Percentiles rank a stretch among this genome's conserved stretches.
Evolutionary conservation across 2,329 filamentous ascomycete species (phyloP).

Genomic region (Ceratocystis destructans): DNA sequence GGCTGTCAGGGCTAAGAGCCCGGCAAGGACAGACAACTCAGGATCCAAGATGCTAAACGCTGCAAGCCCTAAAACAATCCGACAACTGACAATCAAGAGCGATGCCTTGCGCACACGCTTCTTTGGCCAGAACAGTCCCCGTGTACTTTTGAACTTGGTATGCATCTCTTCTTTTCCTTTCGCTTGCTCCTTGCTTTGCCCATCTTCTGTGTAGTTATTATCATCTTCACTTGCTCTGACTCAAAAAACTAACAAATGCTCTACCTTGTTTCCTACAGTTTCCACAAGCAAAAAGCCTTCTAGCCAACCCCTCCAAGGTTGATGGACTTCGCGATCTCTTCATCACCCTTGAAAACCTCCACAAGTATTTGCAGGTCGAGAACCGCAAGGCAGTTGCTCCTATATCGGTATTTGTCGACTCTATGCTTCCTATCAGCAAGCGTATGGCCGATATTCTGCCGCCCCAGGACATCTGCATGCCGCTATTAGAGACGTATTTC

Average conservation of each 20-base stretch:
- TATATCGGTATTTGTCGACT: constrained; percentile 44
- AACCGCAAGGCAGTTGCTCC: constrained; percentile 35
- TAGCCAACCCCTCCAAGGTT: constrained; percentile 31
- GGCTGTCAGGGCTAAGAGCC: constrained; percentile 32
- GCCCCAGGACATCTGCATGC: constrained; percentile 37
- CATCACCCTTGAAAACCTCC: constrained; percentile 33
- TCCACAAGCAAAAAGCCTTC: constrained; percentile 39
- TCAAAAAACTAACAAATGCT: constrained; percentile 4
- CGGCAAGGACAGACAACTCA: constrained; percentile 27
- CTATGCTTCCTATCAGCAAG: constrained; percentile 43
- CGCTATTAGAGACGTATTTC: constrained; percentile 37
- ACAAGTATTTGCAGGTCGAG: constrained; percentile 36
- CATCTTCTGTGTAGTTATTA: background rate
- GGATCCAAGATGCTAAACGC: constrained; percentile 23
- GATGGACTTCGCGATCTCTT: constrained; percentile 33
- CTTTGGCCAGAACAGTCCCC: constrained; percentile 40
- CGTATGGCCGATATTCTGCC: constrained; percentile 45
- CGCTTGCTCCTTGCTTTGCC: background rate
- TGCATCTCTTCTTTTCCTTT: constrained; percentile 20
- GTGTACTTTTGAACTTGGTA: constrained; percentile 42
- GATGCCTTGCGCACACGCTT: constrained; percentile 36
- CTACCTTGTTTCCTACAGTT: constrained; percentile 28
- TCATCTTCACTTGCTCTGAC: background rate
- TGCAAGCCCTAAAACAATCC: constrained; percentile 34
- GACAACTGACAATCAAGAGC: constrained; percentile 37